Evolutionary conservation across 2,329 filamentous ascomycete genomes (phyloP).

Genomic region (Salinomyces thailandicus): DNA sequence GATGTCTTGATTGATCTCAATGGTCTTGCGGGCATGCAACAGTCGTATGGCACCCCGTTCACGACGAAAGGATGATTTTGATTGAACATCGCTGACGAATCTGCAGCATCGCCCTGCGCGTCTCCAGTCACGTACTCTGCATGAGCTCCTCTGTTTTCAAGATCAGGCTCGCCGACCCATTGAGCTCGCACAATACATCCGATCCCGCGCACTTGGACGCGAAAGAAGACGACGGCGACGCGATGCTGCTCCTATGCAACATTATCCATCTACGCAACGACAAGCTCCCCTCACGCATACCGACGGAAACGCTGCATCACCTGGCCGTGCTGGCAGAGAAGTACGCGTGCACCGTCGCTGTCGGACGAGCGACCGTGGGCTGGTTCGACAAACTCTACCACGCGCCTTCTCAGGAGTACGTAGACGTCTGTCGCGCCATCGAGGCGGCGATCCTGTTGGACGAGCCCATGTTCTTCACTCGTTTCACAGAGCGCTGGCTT

Average conservation of each 20-base stretch:
- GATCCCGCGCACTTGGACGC: conserved; percentile 4
- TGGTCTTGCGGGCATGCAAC: conserved; percentile 6
- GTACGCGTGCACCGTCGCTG: conserved; percentile 18
- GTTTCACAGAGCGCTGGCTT: conserved; percentile 19
- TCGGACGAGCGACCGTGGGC: conserved; percentile 11
- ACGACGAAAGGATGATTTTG: neutral
- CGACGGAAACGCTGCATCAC: conserved; percentile 12
- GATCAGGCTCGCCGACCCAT: conserved; percentile 4
- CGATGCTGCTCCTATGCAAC: conserved; percentile 17
- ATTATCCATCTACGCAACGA: conserved; percentile 21
- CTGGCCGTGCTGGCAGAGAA: conserved; percentile 14
- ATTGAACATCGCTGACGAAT: neutral
- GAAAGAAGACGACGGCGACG: conserved; percentile 15
- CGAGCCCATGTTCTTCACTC: conserved; percentile 21
- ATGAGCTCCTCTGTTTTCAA: conserved; percentile 17
- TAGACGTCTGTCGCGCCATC: conserved; percentile 10
- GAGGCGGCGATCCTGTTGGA: conserved; percentile 18
- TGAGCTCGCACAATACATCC: neutral
- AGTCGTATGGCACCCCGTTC: conserved; percentile 1
- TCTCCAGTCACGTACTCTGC: conserved; percentile 13
- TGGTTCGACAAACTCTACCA: conserved; percentile 23
- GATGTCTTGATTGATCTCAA: conserved; percentile 8
- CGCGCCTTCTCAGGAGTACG: conserved; percentile 4
- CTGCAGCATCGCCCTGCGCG: conserved; percentile 9
- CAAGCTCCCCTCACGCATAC: conserved; percentile 15